Evolutionary conservation across 345 rosid genomes (phyloP).

Genomic region (Eucalyptus viminalis): DNA sequence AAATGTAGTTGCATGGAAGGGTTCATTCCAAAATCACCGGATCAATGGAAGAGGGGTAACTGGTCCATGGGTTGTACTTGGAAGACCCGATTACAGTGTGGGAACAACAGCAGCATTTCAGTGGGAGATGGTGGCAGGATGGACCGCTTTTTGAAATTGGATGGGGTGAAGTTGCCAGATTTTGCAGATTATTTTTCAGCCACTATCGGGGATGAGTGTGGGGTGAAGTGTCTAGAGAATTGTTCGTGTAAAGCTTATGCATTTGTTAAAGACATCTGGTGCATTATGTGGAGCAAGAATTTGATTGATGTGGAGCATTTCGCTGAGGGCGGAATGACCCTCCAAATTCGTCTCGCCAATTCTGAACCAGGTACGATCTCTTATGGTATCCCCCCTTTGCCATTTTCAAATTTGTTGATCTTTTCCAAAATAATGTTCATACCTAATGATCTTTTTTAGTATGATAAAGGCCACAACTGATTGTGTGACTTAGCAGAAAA

Average conservation of each 20-base stretch:
- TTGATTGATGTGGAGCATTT: slow-evolving; percentile 44
- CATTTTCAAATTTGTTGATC: neutral
- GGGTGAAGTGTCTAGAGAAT: slow-evolving; percentile 8
- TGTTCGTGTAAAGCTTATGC: slow-evolving; percentile 68
- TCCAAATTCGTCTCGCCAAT: slow-evolving; percentile 37
- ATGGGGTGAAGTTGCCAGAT: slow-evolving; percentile 24
- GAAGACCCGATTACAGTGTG: slow-evolving; percentile 13
- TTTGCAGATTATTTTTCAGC: neutral
- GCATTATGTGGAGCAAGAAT: slow-evolving; percentile 46
- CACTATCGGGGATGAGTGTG: neutral
- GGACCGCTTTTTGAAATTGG: slow-evolving; percentile 12
- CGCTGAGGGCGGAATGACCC: slow-evolving; percentile 9
- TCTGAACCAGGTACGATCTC: slow-evolving; percentile 41
- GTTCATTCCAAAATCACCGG: slow-evolving; percentile 10
- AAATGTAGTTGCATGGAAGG: slow-evolving; percentile 55
- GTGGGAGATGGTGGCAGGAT: neutral
- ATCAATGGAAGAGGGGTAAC: slow-evolving; percentile 13
- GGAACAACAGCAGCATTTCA: neutral
- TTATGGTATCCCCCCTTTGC: neutral
- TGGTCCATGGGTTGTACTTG: slow-evolving; percentile 30
- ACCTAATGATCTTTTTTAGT: neutral
- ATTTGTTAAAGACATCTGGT: slow-evolving; percentile 17
- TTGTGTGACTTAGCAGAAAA: neutral
- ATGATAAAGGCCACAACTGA: neutral
- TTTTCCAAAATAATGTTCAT: neutral